Conservation (phyloP, 345 rosid species). For the Eucalyptus decipiens region DNA sequence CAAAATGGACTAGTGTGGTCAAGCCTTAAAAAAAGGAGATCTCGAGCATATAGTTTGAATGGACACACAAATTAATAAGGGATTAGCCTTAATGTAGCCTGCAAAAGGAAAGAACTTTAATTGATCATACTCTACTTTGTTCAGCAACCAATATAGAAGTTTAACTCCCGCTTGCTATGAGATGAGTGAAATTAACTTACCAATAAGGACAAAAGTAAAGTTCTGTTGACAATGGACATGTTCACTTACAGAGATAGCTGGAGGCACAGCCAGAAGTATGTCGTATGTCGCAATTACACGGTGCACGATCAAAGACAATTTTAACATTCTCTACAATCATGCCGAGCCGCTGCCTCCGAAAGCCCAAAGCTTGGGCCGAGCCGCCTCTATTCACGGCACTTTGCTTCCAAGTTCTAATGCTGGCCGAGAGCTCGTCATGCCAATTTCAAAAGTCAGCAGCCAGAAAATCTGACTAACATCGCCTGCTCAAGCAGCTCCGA, state of each 20-base stretch:
- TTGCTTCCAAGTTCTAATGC: background rate
- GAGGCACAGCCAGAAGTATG: conserved; percentile 48
- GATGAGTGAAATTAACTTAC: background rate
- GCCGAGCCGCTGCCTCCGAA: background rate
- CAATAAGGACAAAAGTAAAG: background rate
- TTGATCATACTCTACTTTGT: background rate
- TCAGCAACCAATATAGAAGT: background rate
- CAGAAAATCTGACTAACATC: background rate
- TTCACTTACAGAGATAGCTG: conserved; percentile 72
- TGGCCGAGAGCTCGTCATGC: background rate
- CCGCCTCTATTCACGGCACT: background rate
- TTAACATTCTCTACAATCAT: background rate
- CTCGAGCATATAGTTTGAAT: background rate
- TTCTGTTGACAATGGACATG: background rate
- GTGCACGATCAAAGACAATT: background rate
- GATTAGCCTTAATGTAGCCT: background rate
- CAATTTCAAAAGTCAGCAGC: background rate
- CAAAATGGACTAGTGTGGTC: too few species aligned
- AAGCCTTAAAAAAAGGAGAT: background rate
- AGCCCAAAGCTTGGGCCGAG: background rate
- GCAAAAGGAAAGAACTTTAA: background rate
- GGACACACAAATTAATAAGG: background rate
- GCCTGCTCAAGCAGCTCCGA: background rate
- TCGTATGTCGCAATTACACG: background rate
- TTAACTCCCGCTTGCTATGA: background rate